Evolutionary conservation across 805 yeast genomes (phyloP), one percentile per base, ranked within the genome.

Genomic region (Teunomyces lycoperdinae): DNA sequence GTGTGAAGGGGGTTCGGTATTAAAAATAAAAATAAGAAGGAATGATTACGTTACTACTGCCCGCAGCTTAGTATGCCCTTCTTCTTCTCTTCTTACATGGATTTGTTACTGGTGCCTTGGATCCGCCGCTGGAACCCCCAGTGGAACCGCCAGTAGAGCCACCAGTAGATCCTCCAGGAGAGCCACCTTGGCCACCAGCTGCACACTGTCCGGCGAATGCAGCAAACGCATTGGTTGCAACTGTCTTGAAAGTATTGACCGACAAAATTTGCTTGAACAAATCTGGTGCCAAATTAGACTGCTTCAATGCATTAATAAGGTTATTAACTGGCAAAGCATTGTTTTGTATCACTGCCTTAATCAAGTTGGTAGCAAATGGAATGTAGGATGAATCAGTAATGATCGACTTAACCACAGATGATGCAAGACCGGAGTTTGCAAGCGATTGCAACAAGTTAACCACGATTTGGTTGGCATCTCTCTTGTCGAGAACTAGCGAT

Each of bases 391-490:
- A 29, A 55, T 71, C 75, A n/a, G 74, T 68, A 47, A 71, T 58
- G 26, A 71, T 66, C 34, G 72, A 55, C 55, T 62, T 60, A 45
- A 72, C 71, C 9, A 72, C 74, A 24, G 68, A 64, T 20, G 67
- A 49, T 6, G 71, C 76, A 50, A 72, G 68, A n/a, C 77, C 77
- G 11, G 76, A 71, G 29, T 60, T 48, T 24, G 61, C 71, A 55
- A 72, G 64, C n/a, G 74, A 69, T 48, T 72, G 68, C 54, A 72
- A 66, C 44, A 72, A 58, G 43, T 69, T 68, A 29, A 63, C 62
- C 10, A 71, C 62, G 26, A 71, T 58, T 9, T 58, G 57, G 47
- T 66, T 56, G 14, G 56, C 44, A 42, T 50, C 54, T 46, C 56
- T 46, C 48, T 50, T 55, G 30, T 50, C 51, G 11, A 49, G n/a